Base-by-base conservation (phyloP, 2,329 filamentous ascomycete genomes). In the Clonostachys byssicola region DNA sequence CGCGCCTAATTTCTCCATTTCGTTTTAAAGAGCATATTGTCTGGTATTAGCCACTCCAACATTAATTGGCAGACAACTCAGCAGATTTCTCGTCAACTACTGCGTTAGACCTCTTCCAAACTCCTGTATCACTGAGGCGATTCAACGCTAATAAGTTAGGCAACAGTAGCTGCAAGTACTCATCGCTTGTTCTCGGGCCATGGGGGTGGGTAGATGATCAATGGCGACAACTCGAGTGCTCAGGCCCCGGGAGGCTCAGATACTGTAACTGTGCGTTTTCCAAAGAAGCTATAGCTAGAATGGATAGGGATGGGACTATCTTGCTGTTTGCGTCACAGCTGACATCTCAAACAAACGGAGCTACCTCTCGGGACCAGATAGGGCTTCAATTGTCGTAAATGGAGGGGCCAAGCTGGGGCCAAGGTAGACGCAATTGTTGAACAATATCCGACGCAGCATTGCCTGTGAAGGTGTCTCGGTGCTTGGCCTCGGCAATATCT, bases 401-500 rank as follows among this genome's bases (percentile, higher is more conserved):
- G 85, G 85, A 20, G 88, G 85, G 56, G 92, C 91, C 35, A 18
- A 9, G 43, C 46, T 43, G 6, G 62, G 55, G 36, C 54, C 52
- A 41, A 96, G 83, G 71, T 96, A 96, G 65, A 96, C 92, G 78
- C 87, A 91, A 75, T 92, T 92, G 66, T 92, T 75, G 60, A 89
- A 88, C n/a, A 61, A 89, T 84, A 59, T 87, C 82, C 52, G 72
- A 20, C 18, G 18, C 81, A 49, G 83, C 72, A 57, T 92, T 89
- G 71, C 92, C 88, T 48, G 72, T 66, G 71, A 91, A 92, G n/a
- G 88, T 88, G 2, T 88, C 88, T 50, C 84, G 84, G n/a, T n/a
- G n/a, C 20, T 53, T 56, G 30, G 89, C 95, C 79, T 95, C 89
- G 38, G 79, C 79, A 63, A 95, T 79, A 73, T 95, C 90, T 75